phyloP scores from a whole-genome alignment of 495 filamentous ascomycete species.

The Arthonia radiata region DNA sequence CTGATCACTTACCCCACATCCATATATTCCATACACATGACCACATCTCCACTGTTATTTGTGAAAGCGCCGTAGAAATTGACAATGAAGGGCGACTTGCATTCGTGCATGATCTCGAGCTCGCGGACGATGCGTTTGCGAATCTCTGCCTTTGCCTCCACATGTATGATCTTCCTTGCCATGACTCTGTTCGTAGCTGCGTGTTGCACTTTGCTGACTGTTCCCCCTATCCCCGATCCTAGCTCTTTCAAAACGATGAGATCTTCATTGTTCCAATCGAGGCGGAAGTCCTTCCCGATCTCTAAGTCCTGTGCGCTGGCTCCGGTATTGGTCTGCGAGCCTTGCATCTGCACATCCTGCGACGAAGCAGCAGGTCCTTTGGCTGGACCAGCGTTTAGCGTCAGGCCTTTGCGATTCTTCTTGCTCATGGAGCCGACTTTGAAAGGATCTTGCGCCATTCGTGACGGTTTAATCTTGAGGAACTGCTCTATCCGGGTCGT shows the following conservation, averaged over 20 bases:
- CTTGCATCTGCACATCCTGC: constrained; percentile 32
- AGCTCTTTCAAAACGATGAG: constrained; percentile 81
- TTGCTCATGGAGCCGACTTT: constrained; percentile 82
- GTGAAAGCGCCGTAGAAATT: constrained; percentile 94
- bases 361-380: constrained; percentile 28
- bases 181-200: constrained; percentile 84
- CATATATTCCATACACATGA: constrained; percentile 99
- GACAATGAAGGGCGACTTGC: constrained; percentile 87
- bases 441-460: constrained; percentile 18
- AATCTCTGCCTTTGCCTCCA: constrained; percentile 90
- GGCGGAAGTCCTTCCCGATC: constrained; percentile 87
- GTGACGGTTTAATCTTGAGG: neutral
- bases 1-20: constrained; percentile 55
- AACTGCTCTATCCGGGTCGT: too few relatives aligned
- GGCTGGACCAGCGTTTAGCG: constrained; percentile 45
- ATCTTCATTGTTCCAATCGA: constrained; percentile 82
- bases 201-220: constrained; percentile 93
- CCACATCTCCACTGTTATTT: constrained; percentile 84
- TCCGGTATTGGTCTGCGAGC: constrained; percentile 34
- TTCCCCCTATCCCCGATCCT: constrained; percentile 87
- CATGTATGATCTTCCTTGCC: constrained; percentile 97
- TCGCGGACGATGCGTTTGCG: constrained; percentile 89
- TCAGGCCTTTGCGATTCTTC: constrained; percentile 94
- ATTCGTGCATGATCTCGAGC: constrained; percentile 93
- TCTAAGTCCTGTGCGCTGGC: constrained; percentile 59